Base-by-base conservation (phyloP, 1,139 yeast species). In the Hyphopichia fennica region DNA sequence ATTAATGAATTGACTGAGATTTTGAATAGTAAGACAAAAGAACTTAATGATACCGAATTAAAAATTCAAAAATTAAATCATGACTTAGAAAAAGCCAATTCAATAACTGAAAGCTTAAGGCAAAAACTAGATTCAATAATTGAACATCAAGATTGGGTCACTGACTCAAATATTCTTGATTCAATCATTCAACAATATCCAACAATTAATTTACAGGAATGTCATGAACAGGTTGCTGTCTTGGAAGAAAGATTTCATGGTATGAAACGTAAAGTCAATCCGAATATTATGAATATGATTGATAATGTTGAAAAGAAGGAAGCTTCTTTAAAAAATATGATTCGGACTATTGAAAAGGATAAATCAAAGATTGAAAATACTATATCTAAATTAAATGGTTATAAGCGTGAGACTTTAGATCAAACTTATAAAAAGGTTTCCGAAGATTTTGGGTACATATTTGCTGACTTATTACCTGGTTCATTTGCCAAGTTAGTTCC, bases 241-340 rank as follows among this genome's bases (percentile, higher is more conserved):
- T 73, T 89, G 48, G 71, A 77, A 35, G 88, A 80, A 25, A 77
- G 82, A 46, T 82, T 82, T 55, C 78, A 80, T 46, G 81, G 81
- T n/a, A 82, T 91, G 87, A 85, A 81, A 66, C 75, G 91, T 46
- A 87, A 84, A 51, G 96, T 93, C 25, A 91, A 91, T 56, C 78
- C 87, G 11, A 87, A 90, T 56, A 93, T 93, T 48, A 88, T 91
- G 91, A 83, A 84, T 54, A 87, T 90, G 89, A 89, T 95, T 51
- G 98, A 91, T 55, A 87, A 85, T 50, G 96, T 90, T 17, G 97
- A 91, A 60, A 87, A 86, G 72, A 89, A 90, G 58, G 98, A 91
- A 60, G 65, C 75, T 2, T 76, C 93, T 8, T 73, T 95, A 53
- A 84, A 81, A 52, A 78, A 80, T 8, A 90, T 89, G 91, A 85